Evolutionary conservation across 108 stramenopile species (phyloP).

Genomic region (Cyclotella sp.): DNA sequence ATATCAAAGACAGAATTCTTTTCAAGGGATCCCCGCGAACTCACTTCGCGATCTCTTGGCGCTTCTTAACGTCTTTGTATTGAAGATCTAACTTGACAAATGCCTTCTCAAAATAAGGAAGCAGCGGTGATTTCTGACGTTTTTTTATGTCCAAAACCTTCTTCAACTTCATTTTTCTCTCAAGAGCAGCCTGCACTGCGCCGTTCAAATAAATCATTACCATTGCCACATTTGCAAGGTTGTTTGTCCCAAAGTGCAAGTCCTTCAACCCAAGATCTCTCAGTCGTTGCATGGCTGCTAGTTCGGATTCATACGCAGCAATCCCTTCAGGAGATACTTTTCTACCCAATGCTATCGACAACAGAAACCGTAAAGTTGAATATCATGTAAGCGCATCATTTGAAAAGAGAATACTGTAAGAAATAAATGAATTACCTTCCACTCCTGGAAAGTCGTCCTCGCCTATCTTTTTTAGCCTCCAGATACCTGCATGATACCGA

Average conservation of each 20-base stretch:
- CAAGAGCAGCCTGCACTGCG: slow-evolving; percentile 65
- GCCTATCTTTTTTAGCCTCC: slow-evolving; percentile 69
- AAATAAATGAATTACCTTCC: not conserved
- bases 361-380: no score
- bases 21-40: not conserved
- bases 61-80: slow-evolving; percentile 68
- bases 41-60: slow-evolving; percentile 80
- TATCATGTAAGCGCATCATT: no score
- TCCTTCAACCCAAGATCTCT: slow-evolving; percentile 81
- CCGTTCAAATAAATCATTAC: slow-evolving; percentile 82
- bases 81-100: slow-evolving; percentile 59
- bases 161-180: slow-evolving; percentile 69
- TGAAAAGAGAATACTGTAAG: not conserved
- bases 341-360: slow-evolving; percentile 14
- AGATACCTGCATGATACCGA: slow-evolving; percentile 44
- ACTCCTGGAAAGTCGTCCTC: slow-evolving; percentile 69
- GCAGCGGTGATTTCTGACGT: slow-evolving; percentile 52
- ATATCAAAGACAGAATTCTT: not conserved
- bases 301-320: slow-evolving; percentile 22
- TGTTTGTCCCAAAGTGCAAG: slow-evolving; percentile 66
- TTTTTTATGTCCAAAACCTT: slow-evolving; percentile 67
- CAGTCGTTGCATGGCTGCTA: slow-evolving; percentile 68
- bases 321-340: slow-evolving; percentile 48
- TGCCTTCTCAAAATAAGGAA: slow-evolving; percentile 69
- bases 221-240: slow-evolving; percentile 66